phyloP scores from a whole-genome alignment of 495 filamentous ascomycete species.

The Neurospora cerealis region DNA sequence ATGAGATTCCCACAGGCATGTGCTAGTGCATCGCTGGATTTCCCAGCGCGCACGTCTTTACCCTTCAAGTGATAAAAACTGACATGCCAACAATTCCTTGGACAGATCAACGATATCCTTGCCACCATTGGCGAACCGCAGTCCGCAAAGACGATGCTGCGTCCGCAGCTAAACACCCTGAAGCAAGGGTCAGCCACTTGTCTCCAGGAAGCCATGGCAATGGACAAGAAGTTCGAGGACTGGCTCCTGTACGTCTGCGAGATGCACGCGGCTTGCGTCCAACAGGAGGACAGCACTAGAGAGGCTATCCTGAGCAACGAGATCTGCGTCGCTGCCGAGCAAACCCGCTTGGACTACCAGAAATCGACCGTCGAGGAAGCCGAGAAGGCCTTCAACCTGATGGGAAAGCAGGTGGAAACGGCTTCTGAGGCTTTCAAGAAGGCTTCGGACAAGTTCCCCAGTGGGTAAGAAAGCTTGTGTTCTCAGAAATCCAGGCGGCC shows the following conservation, averaged over 20 bases:
- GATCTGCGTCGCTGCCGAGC: neutral
- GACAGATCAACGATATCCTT: neutral
- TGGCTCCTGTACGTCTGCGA: neutral
- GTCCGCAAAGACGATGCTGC: neutral
- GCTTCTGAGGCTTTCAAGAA: neutral
- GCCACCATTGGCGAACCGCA: neutral
- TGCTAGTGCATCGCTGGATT: neutral
- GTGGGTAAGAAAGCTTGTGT: neutral
- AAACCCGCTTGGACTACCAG: neutral
- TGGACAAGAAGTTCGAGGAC: neutral
- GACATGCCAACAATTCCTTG: neutral
- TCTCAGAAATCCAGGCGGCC: neutral
- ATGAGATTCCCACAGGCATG: neutral
- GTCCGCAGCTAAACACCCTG: neutral
- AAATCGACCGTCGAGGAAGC: neutral
- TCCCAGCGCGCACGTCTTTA: neutral
- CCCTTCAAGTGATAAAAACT: neutral
- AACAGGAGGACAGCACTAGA: neutral
- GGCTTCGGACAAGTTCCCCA: neutral
- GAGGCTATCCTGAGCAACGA: neutral
- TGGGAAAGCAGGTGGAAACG: neutral
- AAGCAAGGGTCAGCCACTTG: neutral
- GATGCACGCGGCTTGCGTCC: neutral
- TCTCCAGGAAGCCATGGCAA: neutral
- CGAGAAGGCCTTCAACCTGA: neutral